A percentile compares a stretch with the other conserved stretches of the same genome.
Evolutionary conservation across 768 basidiomycete species (phyloP).

Genomic region (Rhodotorula taiwanensis): DNA sequence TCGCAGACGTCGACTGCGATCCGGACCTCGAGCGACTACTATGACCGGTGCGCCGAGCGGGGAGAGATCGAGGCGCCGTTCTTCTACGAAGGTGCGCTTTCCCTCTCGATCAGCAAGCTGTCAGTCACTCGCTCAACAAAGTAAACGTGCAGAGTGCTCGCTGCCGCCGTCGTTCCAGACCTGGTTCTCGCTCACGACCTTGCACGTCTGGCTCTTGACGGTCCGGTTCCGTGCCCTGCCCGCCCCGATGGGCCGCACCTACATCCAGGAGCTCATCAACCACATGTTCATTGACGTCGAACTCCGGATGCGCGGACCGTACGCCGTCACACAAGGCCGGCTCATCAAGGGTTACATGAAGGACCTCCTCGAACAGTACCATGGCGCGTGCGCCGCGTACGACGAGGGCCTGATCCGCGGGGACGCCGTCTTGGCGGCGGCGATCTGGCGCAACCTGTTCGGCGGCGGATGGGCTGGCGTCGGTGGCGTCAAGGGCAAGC

Average conservation of each 20-base stretch:
- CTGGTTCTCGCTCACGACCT: slow-evolving; percentile 88
- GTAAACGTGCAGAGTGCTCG: slow-evolving; percentile 61
- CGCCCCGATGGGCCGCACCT: slow-evolving; percentile 56
- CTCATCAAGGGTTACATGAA: slow-evolving; percentile 82
- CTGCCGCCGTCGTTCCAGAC: slow-evolving; percentile 92
- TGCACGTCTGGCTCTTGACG: slow-evolving; percentile 85
- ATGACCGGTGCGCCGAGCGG: slow-evolving; percentile 47
- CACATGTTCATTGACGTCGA: slow-evolving; percentile 95
- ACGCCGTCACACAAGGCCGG: slow-evolving; percentile 56
- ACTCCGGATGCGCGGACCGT: slow-evolving; percentile 72
- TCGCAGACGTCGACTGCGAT: slow-evolving; percentile 47
- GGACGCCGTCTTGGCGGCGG: slow-evolving; percentile 76
- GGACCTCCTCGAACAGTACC: slow-evolving; percentile 77
- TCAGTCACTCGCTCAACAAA: too few relatives aligned
- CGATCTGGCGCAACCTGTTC: slow-evolving; percentile 85
- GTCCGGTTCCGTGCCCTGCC: slow-evolving; percentile 81
- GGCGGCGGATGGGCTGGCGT: slow-evolving; percentile 65
- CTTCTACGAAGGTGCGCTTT: slow-evolving; percentile 49
- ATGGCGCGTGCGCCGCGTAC: slow-evolving; percentile 68
- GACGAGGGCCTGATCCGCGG: slow-evolving; percentile 60
- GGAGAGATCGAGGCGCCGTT: slow-evolving; percentile 47
- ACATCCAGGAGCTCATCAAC: slow-evolving; percentile 76
- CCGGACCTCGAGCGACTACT: slow-evolving; percentile 47
- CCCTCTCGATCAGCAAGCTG: too few relatives aligned
- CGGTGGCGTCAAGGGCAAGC: slow-evolving; percentile 46